A percentile compares a stretch with the other conserved stretches of the same genome.
phyloP scores from a whole-genome alignment of 176 grass and related monocot species.

The Rhynchospora breviuscula region DNA sequence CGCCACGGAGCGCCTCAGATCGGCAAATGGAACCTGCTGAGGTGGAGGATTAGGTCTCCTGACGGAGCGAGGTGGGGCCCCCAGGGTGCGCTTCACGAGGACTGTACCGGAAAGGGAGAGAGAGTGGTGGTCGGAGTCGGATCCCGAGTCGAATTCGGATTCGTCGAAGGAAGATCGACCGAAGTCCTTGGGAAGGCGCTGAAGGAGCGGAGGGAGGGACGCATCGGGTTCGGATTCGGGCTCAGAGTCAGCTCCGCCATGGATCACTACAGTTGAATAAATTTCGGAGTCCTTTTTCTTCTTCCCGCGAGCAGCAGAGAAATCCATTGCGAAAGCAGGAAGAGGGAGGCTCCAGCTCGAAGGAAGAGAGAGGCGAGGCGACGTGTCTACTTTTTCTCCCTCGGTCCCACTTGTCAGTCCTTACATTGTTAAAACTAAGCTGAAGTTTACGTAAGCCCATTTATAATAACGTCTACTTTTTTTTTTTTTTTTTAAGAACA shows the following conservation, averaged over 20 bases:
- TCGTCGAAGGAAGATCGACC: slow-evolving; percentile 83
- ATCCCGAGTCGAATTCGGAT: slow-evolving; percentile 54
- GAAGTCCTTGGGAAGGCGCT: slow-evolving; percentile 99
- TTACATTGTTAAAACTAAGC: slow-evolving; percentile 9
- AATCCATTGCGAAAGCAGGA: slow-evolving; percentile 44
- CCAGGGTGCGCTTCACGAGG: slow-evolving; percentile 31
- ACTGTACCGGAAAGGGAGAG: slow-evolving; percentile 37
- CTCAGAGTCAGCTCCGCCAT: slow-evolving; percentile 25
- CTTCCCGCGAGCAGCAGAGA: slow-evolving; percentile 65
- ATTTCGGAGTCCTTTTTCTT: slow-evolving; percentile 53
- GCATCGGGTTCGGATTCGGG: slow-evolving; percentile 32
- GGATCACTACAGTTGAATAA: slow-evolving; percentile 85
- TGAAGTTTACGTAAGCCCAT: slow-evolving; percentile 19
- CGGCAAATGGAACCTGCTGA: slow-evolving; percentile 6
- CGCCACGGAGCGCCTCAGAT: background rate
- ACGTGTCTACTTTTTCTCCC: background rate
- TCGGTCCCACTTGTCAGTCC: slow-evolving; percentile 34
- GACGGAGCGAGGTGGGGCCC: slow-evolving; percentile 7
- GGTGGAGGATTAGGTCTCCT: background rate
- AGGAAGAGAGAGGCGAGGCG: slow-evolving; percentile 16
- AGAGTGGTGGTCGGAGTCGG: slow-evolving; percentile 31
- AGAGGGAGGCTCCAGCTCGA: too few relatives aligned
- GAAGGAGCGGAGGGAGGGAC: slow-evolving; percentile 93
- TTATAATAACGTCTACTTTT: too few relatives aligned
- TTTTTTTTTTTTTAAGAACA: too few relatives aligned